Percentiles rank a stretch among this genome's conserved stretches.
Conservation (phyloP, 495 filamentous ascomycete species). For the Penicillium angulare region DNA sequence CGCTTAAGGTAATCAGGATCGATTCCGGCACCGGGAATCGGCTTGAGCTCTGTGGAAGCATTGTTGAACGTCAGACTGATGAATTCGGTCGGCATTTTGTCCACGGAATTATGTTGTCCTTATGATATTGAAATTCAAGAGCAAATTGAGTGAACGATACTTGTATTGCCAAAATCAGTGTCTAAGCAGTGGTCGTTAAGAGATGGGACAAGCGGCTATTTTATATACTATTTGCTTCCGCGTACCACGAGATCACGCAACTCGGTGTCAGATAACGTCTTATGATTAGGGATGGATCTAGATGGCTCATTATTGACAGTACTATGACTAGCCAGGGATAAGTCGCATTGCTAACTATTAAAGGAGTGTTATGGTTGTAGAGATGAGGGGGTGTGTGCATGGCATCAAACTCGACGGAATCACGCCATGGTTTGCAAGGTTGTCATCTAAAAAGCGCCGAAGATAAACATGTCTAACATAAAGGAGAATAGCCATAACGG, state of each 20-base stretch:
- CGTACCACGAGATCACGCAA: not conserved
- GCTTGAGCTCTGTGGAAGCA: conserved; percentile 48
- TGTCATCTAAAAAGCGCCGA: no score
- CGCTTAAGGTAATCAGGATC: conserved; percentile 47
- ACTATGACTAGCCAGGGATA: no score
- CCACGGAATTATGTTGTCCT: no score
- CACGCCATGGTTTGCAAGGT: not conserved
- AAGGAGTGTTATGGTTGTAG: not conserved
- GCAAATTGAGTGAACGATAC: no score
- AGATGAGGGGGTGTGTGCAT: conserved; percentile 1
- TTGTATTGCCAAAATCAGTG: no score
- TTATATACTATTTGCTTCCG: no score
- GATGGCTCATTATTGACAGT: no score
- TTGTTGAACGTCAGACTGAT: conserved; percentile 53
- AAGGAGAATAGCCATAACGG: no score
- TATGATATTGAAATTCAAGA: no score
- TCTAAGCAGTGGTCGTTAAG: no score
- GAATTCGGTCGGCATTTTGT: conserved; percentile 54
- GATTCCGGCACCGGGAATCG: conserved; percentile 44
- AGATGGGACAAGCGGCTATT: no score
- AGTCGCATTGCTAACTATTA: not conserved
- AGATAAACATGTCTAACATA: no score
- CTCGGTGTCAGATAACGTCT: not conserved
- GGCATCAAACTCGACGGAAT: not conserved
- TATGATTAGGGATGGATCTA: not conserved